These are phyloP conservation scores for Carex pumila DNA, from an alignment of 176 grass and related monocot species.

Conservation along the genomic window DNA sequence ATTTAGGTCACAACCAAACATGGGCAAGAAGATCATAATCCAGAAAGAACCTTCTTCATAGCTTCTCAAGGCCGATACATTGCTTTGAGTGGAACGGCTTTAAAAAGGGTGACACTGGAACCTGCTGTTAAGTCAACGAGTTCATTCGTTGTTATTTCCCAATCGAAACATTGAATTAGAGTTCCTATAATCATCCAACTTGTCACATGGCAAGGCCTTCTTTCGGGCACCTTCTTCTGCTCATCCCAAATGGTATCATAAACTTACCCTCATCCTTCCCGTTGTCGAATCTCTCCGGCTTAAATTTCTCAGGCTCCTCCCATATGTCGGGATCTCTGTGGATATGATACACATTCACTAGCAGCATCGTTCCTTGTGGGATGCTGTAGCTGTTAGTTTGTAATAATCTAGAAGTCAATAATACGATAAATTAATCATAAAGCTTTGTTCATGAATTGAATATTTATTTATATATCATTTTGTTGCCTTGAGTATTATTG, in stretches of 20 bases:
- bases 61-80: neutral
- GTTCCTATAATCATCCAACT: slow-evolving; percentile 13
- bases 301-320: slow-evolving; percentile 17
- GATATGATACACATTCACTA: slow-evolving; percentile 27
- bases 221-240: slow-evolving; percentile 23
- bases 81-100: slow-evolving; percentile 4
- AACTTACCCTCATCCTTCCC: neutral
- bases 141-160: neutral
- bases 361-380: slow-evolving; percentile 8
- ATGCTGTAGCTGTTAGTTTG: no score
- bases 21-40: neutral
- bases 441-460: no score
- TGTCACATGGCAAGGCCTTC: slow-evolving; percentile 23
- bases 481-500: no score
- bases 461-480: no score
- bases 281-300: slow-evolving; percentile 13
- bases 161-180: slow-evolving; percentile 31
- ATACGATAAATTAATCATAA: no score
- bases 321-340: slow-evolving; percentile 20
- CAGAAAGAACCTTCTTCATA: slow-evolving; percentile 12
- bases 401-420: no score
- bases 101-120: slow-evolving; percentile 14
- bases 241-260: slow-evolving; percentile 12
- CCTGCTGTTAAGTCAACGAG: slow-evolving; percentile 20
- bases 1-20: no score